These are phyloP conservation scores for Spinacia oleracea DNA, from an alignment of 179 eudicot genomes.

Conservation along the genomic window DNA sequence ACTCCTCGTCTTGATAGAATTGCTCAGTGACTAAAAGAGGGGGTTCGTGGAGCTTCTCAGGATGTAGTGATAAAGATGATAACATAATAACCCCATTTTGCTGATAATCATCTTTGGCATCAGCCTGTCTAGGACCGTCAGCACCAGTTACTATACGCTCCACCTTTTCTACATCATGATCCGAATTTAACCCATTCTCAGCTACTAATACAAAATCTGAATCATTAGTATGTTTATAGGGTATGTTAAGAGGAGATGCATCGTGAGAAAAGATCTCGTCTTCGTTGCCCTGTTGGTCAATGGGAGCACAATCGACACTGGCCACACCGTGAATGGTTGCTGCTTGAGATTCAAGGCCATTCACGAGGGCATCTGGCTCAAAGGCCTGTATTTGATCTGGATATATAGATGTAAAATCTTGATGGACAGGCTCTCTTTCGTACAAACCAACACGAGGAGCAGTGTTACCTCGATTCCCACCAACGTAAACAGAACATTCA, in stretches of 20 bases:
- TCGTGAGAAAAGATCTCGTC: conserved; percentile 7
- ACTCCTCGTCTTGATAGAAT: conserved; percentile 28
- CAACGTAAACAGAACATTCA: conserved; percentile 4
- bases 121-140: conserved; percentile 14
- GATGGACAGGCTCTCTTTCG: conserved; percentile 24
- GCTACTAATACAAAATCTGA: conserved; percentile 11
- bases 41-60: conserved; percentile 30
- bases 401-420: conserved; percentile 14
- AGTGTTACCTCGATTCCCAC: conserved; percentile 12
- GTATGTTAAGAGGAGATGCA: background rate
- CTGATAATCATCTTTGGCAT: conserved; percentile 9
- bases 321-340: conserved; percentile 11
- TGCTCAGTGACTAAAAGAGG: conserved; percentile 26
- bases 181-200: conserved; percentile 16
- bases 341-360: conserved; percentile 27
- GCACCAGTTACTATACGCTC: conserved; percentile 15
- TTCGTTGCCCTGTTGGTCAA: conserved; percentile 16
- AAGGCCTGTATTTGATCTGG: conserved; percentile 25
- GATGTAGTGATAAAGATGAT: conserved; percentile 18
- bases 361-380: conserved; percentile 22
- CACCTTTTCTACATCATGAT: conserved; percentile 20
- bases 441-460: background rate
- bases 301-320: conserved; percentile 11
- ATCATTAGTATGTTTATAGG: conserved; percentile 18
- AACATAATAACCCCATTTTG: conserved; percentile 9